A percentile compares a stretch with the other conserved stretches of the same genome.
phyloP scores from a whole-genome alignment of 176 grass and related monocot species.

The bread wheat (Triticum aestivum) region IWGSC_CS_RefSeq_v2.1 NC_057801.1:560373796-560374295 shows the following conservation, averaged over 20 bases:
- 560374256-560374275: too few relatives aligned
- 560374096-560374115: conserved; percentile 24
- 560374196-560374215: too few relatives aligned
- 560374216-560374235: too few relatives aligned
- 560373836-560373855: conserved; percentile 11
- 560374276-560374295: too few relatives aligned
- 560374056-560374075: not conserved
- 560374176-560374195: not conserved
- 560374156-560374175: not conserved
- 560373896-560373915: conserved; percentile 94
- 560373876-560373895: conserved; percentile 98
- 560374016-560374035: conserved; percentile 14
- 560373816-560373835: not conserved
- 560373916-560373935: conserved; percentile 74
- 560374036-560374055: conserved; percentile 25
- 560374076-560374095: not conserved
- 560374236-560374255: too few relatives aligned
- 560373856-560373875: conserved; percentile 80
- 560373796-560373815: not conserved
- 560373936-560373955: conserved; percentile 86
- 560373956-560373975: conserved; percentile 76
- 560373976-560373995: conserved; percentile 78
- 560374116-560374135: conserved; percentile 11
- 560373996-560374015: not conserved
- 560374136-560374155: not conserved